A percentile compares a stretch with the other conserved stretches of the same genome.
Evolutionary conservation across 305 asterid genomes (phyloP).

Genomic region (Rubia peregrina): DNA sequence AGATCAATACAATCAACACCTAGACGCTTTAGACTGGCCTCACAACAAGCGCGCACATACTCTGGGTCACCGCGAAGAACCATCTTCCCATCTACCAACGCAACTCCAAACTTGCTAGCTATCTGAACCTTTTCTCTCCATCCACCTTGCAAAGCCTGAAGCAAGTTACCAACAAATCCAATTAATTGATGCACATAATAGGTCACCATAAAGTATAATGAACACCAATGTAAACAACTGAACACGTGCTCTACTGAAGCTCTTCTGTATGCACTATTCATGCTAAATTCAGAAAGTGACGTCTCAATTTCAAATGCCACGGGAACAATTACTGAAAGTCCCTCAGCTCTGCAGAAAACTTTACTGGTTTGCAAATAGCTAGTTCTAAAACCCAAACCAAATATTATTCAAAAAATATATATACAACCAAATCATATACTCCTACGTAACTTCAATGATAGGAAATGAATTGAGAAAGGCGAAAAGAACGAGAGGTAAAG

Average conservation of each 20-base stretch:
- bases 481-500: background rate
- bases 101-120: conserved; percentile 48
- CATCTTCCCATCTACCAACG: conserved; percentile 22
- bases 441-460: background rate
- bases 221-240: background rate
- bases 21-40: conserved; percentile 52
- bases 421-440: too few species aligned
- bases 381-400: too few species aligned
- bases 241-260: background rate
- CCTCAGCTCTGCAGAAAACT: too few species aligned
- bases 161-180: background rate
- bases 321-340: too few species aligned
- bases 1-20: conserved; percentile 44
- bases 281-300: background rate
- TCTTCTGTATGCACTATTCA: background rate
- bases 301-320: background rate
- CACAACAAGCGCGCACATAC: conserved; percentile 49
- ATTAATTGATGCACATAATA: background rate
- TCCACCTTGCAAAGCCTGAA: conserved; percentile 54
- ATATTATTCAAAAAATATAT: too few species aligned
- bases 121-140: conserved; percentile 42
- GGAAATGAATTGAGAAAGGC: background rate
- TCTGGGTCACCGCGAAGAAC: conserved; percentile 42
- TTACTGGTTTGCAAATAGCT: too few species aligned
- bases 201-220: background rate